Evolutionary conservation across 225 moss, liverwort and hornwort genomes (phyloP), one percentile per base, ranked within the genome.

Genomic region (Marchantia paleacea): DNA sequence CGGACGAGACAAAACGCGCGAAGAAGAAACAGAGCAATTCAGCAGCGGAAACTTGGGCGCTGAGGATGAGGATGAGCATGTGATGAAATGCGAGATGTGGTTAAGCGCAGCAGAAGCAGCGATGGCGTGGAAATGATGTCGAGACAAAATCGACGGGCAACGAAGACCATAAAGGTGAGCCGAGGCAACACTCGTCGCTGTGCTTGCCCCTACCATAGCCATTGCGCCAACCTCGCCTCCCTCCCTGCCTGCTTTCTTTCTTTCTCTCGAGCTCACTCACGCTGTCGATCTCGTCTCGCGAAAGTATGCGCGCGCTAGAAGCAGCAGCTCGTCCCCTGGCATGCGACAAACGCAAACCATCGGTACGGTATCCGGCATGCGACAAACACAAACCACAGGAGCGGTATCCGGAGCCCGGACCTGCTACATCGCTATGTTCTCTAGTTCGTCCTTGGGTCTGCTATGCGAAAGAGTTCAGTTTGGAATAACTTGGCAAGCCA

Each of bases 121-220:
- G 55, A 24, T 63, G 8, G 13, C 67, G 83, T 50, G 90, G 84
- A 30, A 82, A 12, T 72, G 80, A 55, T 76, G 84, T 29, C 70
- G 82, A 31, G 86, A 81, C 25, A 84, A 86, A 77, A 91, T 83
- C 67, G 89, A 73, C 26, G 84, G 85, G 58, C 86, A 86, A 67
- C 91, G 86, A 62, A 89, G 87, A 69, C 87, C 84, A 84, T 83
- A 90, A 69, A 91, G 73, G 72, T 91, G 88, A 51, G 89, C 93
- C n/a, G 88, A 85, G 78, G 89, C 88, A 61, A 84, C 81, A 71
- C 84, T 81, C 76, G 87, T 87, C 71, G 89, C 92, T 26, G 90
- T 85, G 81, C 90, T 88, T 73, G 85, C 84, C 60, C 90, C 89
- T 80, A 89, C 93, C 93, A 91, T 91, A 18, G 85, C 86, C 75